Conservation (phyloP, 1,284 basidiomycete genomes). For the Sporisorium iseilematis-ciliati region DNA sequence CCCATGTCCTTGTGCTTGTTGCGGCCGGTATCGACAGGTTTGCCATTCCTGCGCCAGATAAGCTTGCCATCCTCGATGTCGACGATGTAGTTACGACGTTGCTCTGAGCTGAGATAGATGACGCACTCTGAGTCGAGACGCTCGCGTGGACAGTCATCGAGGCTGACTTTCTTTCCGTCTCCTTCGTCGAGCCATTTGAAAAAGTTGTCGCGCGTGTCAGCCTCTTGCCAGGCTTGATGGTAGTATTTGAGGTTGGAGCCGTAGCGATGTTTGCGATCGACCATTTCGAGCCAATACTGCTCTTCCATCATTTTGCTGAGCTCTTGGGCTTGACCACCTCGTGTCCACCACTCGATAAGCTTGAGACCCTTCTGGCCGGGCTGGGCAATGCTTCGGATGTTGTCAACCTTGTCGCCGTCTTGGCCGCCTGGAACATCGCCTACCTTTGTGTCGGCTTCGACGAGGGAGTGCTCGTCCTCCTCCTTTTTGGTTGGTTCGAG, state of each 20-base stretch:
- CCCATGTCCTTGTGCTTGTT: slow-evolving; percentile 63
- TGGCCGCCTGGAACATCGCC: slow-evolving; percentile 60
- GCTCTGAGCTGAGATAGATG: slow-evolving; percentile 72
- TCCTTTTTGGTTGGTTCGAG: slow-evolving; percentile 21
- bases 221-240: slow-evolving; percentile 54
- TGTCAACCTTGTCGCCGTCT: slow-evolving; percentile 61
- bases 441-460: slow-evolving; percentile 41
- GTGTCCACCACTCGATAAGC: slow-evolving; percentile 60
- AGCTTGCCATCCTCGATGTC: slow-evolving; percentile 76
- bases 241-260: slow-evolving; percentile 65
- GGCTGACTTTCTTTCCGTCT: slow-evolving; percentile 76
- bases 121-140: slow-evolving; percentile 77
- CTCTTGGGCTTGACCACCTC: slow-evolving; percentile 57
- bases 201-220: slow-evolving; percentile 59
- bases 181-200: slow-evolving; percentile 78
- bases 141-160: slow-evolving; percentile 78
- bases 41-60: slow-evolving; percentile 78
- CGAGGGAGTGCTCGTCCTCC: slow-evolving; percentile 23
- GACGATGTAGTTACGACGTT: slow-evolving; percentile 80
- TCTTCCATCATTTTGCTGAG: slow-evolving; percentile 63
- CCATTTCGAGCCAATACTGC: slow-evolving; percentile 63
- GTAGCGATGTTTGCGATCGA: slow-evolving; percentile 61
- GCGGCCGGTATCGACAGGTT: slow-evolving; percentile 72
- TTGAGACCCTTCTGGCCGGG: slow-evolving; percentile 46
- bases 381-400: slow-evolving; percentile 57